Evolutionary conservation across 2,329 filamentous ascomycete genomes (phyloP).

Genomic region (Fusarium setosum): DNA sequence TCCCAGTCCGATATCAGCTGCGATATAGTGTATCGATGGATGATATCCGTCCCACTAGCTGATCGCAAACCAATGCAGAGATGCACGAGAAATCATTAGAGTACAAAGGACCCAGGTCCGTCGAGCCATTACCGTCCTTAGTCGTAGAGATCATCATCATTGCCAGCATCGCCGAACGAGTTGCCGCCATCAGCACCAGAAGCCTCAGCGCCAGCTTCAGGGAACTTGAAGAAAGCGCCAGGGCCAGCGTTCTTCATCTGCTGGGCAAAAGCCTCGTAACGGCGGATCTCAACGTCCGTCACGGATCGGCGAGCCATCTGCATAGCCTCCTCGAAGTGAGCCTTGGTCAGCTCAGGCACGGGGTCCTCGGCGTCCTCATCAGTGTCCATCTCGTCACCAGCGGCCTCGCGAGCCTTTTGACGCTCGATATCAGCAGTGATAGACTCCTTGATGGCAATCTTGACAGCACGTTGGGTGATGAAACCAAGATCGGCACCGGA

Average conservation of each 20-base stretch:
- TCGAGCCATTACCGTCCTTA: conserved; percentile 59
- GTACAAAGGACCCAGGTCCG: conserved; percentile 54
- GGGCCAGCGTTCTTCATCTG: conserved; percentile 99
- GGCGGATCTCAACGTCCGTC: conserved; percentile 95
- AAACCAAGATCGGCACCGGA: conserved; percentile 99
- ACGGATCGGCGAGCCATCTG: conserved; percentile 92
- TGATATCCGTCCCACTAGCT: conserved; percentile 31
- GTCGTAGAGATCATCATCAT: conserved; percentile 97
- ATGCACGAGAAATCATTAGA: conserved; percentile 58
- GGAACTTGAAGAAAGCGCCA: conserved; percentile 99
- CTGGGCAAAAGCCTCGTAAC: conserved; percentile 98
- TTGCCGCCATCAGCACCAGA: conserved; percentile 66
- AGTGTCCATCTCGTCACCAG: conserved; percentile 79
- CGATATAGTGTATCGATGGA: conserved; percentile 41
- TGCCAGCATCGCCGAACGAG: conserved; percentile 85
- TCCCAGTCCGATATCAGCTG: conserved; percentile 46
- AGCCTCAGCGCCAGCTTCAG: conserved; percentile 75
- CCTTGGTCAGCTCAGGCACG: conserved; percentile 94
- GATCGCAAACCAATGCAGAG: conserved; percentile 44
- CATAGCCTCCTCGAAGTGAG: conserved; percentile 99
- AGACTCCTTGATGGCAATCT: conserved; percentile 98
- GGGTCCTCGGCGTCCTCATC: conserved; percentile 86
- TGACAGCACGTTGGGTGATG: conserved; percentile 98
- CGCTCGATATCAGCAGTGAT: conserved; percentile 91
- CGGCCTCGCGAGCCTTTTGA: conserved; percentile 87